Evolutionary conservation across 2,329 filamentous ascomycete species (phyloP).

Genomic region (Scedosporium dehoogii): DNA sequence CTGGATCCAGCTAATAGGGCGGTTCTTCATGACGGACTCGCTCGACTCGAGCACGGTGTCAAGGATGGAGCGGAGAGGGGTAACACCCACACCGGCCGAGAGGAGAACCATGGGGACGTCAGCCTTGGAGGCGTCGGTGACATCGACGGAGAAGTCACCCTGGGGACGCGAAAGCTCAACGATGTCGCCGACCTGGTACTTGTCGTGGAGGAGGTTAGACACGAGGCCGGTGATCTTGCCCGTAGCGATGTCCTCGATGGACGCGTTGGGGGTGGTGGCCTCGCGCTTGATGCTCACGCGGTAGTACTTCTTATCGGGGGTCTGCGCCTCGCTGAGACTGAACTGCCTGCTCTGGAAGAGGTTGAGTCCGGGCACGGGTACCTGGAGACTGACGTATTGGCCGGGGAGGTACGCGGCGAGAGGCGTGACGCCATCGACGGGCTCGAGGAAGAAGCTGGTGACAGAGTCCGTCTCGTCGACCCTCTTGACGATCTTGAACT

Average conservation of each 20-base stretch:
- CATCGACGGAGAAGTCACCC: constrained; percentile 54
- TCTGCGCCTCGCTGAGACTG: constrained; percentile 53
- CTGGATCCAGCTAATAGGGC: constrained; percentile 55
- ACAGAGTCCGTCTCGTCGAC: constrained; percentile 50
- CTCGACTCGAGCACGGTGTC: constrained; percentile 32
- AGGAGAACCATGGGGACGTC: constrained; percentile 53
- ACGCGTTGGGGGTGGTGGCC: constrained; percentile 24
- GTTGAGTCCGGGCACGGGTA: constrained; percentile 47
- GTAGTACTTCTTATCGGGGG: constrained; percentile 37
- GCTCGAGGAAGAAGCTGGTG: constrained; percentile 61
- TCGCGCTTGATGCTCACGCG: constrained; percentile 67
- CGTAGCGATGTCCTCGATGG: constrained; percentile 21
- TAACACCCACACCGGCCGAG: constrained; percentile 59
- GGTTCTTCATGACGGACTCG: constrained; percentile 15
- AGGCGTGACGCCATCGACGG: constrained; percentile 40
- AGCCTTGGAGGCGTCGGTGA: constrained; percentile 25
- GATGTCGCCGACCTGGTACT: constrained; percentile 37
- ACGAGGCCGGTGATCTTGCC: constrained; percentile 34
- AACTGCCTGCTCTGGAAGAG: constrained; percentile 66
- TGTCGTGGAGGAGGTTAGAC: constrained; percentile 41
- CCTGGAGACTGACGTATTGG: constrained; percentile 61
- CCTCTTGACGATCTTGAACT: constrained; percentile 49
- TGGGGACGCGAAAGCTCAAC: constrained; percentile 45
- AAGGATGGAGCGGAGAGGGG: constrained; percentile 56
- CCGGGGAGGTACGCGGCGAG: constrained; percentile 58